These are phyloP conservation scores for Trichophyton schoenleinii DNA, from an alignment of 2,329 filamentous ascomycete genomes.

Conservation along the genomic window DNA sequence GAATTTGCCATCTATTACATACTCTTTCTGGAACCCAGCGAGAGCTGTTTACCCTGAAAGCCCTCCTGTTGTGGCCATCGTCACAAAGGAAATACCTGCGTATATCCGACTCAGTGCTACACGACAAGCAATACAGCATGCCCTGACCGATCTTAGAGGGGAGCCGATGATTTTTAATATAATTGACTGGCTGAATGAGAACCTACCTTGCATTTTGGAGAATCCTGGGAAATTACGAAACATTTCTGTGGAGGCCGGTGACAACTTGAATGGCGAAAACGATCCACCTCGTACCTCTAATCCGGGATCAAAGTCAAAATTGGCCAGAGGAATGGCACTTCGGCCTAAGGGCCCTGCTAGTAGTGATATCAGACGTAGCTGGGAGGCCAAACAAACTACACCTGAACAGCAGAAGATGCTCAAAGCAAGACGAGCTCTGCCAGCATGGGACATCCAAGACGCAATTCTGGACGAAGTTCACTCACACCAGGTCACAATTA, in stretches of 20 bases:
- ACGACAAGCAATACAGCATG: conserved; percentile 60
- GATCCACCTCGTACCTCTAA: conserved; percentile 8
- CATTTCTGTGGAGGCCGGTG: conserved; percentile 65
- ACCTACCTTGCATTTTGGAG: conserved; percentile 69
- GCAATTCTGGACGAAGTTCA: conserved; percentile 64
- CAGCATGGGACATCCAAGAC: conserved; percentile 75
- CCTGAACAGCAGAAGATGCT: conserved; percentile 64
- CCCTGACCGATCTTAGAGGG: conserved; percentile 57
- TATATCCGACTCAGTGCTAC: conserved; percentile 88
- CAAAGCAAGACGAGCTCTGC: conserved; percentile 56
- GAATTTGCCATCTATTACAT: conserved; percentile 34
- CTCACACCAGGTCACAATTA: conserved; percentile 78
- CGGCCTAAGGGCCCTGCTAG: conserved; percentile 39
- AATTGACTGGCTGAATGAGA: conserved; percentile 80
- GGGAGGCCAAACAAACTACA: conserved; percentile 54
- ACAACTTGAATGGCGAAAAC: conserved; percentile 45
- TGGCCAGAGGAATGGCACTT: conserved; percentile 53
- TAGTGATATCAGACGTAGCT: conserved; percentile 50
- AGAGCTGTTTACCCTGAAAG: conserved; percentile 53
- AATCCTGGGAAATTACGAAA: conserved; percentile 73
- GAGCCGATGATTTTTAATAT: conserved; percentile 87
- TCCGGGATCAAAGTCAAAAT: conserved; percentile 22
- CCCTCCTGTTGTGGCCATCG: conserved; percentile 56
- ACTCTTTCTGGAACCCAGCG: conserved; percentile 59
- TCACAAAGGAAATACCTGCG: conserved; percentile 60